Evolutionary conservation across 2,329 filamentous ascomycete genomes (phyloP).

Genomic region (Fusarium siculi): DNA sequence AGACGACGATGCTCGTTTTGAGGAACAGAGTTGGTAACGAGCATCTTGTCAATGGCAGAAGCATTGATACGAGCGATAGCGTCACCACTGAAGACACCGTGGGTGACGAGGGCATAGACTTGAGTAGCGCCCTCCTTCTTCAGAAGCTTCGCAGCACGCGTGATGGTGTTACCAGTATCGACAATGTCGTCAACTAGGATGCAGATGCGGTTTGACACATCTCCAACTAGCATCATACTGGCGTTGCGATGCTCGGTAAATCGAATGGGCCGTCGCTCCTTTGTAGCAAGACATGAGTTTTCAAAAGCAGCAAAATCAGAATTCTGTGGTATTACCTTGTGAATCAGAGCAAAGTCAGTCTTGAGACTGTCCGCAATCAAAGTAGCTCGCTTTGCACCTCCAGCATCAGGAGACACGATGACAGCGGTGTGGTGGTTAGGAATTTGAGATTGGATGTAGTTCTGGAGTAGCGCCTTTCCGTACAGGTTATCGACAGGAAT

Average conservation of each 20-base stretch:
- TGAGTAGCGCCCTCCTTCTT: constrained; percentile 94
- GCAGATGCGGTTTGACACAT: constrained; percentile 81
- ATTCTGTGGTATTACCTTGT: constrained; percentile 72
- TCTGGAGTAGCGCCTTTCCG: constrained; percentile 77
- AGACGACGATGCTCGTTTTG: constrained; percentile 81
- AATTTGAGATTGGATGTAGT: constrained; percentile 82
- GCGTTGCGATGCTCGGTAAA: constrained; percentile 91
- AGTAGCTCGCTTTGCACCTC: constrained; percentile 94
- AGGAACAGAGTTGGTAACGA: constrained; percentile 95
- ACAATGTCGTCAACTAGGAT: constrained; percentile 95
- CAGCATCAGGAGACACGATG: constrained; percentile 95
- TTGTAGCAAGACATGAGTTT: constrained; percentile 46
- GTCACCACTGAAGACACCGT: constrained; percentile 94
- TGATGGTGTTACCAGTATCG: constrained; percentile 97
- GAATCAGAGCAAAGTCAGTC: constrained; percentile 96
- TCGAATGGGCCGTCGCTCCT: constrained; percentile 90
- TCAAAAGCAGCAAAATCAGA: constrained; percentile 46
- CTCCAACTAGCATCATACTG: constrained; percentile 94
- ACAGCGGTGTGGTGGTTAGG: constrained; percentile 87
- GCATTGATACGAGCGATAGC: constrained; percentile 95
- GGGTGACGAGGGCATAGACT: constrained; percentile 92
- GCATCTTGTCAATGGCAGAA: constrained; percentile 89
- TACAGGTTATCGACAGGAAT: constrained; percentile 99
- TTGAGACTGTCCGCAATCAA: constrained; percentile 93
- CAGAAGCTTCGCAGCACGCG: constrained; percentile 92